These are phyloP conservation scores for Pseudogymnoascus sp. DNA, from an alignment of 2,329 filamentous ascomycete genomes.

Conservation along the genomic window DNA sequence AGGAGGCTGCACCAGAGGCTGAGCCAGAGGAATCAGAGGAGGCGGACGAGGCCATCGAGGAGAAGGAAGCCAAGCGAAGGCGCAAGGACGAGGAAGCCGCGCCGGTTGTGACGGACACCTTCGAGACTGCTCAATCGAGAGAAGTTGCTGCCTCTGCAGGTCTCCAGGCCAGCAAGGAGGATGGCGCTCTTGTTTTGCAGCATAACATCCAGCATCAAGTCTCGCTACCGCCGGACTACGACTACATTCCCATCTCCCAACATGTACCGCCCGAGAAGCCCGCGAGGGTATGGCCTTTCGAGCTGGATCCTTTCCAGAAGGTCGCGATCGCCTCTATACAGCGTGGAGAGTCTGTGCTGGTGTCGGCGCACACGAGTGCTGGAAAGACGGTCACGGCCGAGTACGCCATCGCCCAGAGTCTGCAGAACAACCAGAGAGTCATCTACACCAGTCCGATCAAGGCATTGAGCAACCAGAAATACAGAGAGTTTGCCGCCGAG, in stretches of 20 bases:
- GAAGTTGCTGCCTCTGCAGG: conserved; percentile 62
- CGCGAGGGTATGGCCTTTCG: conserved; percentile 78
- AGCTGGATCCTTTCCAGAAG: conserved; percentile 94
- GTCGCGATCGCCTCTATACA: conserved; percentile 92
- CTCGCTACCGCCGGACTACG: conserved; percentile 85
- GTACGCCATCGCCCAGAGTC: conserved; percentile 93
- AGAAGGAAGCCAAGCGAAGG: conserved; percentile 52
- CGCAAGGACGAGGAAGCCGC: conserved; percentile 57
- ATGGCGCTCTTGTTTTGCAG: conserved; percentile 66
- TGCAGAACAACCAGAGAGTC: conserved; percentile 95
- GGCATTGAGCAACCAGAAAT: conserved; percentile 97
- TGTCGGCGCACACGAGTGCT: conserved; percentile 94
- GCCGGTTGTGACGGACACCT: conserved; percentile 84
- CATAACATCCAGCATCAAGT: conserved; percentile 99
- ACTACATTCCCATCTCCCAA: conserved; percentile 88
- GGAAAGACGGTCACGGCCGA: conserved; percentile 98
- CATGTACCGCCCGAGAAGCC: conserved; percentile 86
- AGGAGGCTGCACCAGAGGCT: conserved; percentile 13
- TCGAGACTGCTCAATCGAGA: conserved; percentile 89
- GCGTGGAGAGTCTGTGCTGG: conserved; percentile 89
- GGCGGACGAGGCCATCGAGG: conserved; percentile 36
- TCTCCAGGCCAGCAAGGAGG: conserved; percentile 22
- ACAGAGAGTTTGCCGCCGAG: conserved; percentile 88
- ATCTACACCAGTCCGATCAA: conserved; percentile 99
- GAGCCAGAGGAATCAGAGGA: conserved; percentile 29